Base-by-base conservation (phyloP, 2,329 filamentous ascomycete genomes). In the Diplodia seriata region DNA sequence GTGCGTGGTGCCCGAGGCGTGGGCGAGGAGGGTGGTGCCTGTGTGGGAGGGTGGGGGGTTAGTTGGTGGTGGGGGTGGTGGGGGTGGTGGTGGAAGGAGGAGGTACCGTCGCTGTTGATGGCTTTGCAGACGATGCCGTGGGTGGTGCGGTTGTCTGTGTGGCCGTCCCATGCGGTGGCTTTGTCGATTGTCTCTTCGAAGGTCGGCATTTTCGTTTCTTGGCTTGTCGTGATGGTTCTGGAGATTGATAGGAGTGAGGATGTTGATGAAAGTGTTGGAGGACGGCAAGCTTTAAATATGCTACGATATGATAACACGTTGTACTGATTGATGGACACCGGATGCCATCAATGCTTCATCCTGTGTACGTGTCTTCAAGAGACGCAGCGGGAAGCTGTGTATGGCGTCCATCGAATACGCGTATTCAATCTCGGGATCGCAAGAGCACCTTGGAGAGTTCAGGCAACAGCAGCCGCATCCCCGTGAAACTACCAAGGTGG, bases 141-240 rank as follows among this genome's bases (percentile, higher is more conserved):
- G 14, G 33, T 20, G 40, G 33, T n/a, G 23, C 56, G 56, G 1
- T 47, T 23, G 26, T 61, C 56, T 14, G 23, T 33, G 14, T 33
- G n/a, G 40, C 38, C 38, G 7, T 59, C 38, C 38, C 23, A 61
- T 26, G 56, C 23, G 38, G 56, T 61, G 40, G 56, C 40, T 15
- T 47, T 31, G 14, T 61, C 56, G 23, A 61, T 2, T 23, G 8
- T 9, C n/a, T 47, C 20, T 14, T 61, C 38, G 56, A 61, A 61
- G n/a, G 56, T 43, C 1, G 40, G 9, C 56, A 61, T 61, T 49
- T 50, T 49, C 77, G 83, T 26, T 70, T 75, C 20, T 66, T 74
- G 14, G 18, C 18, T 8, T 43, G 15, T 43, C 8, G 1, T 43
- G 40, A 15, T 15, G 1, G 14, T 2, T n/a, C 8, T 43, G 15